These are phyloP conservation scores for Aethionema arabicum DNA, from an alignment of 345 rosid genomes.

Conservation along the genomic window DNA sequence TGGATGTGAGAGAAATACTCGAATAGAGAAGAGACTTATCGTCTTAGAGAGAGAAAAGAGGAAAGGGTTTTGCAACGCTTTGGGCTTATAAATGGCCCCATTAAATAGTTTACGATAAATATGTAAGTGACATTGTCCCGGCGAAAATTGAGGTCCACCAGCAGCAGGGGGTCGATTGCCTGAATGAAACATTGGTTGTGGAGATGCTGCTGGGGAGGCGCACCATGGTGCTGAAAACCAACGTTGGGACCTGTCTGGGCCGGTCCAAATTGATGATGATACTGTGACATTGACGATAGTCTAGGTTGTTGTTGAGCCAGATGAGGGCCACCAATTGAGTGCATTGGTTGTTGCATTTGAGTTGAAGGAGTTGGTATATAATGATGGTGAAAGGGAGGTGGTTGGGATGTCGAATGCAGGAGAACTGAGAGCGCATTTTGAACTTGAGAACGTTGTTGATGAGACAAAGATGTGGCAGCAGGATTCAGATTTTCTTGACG, in stretches of 20 bases:
- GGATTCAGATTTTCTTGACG: conserved; percentile 64
- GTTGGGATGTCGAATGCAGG: conserved; percentile 62
- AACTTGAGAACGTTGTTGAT: conserved; percentile 60
- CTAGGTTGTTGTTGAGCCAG: conserved; percentile 63
- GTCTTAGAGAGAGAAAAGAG: background rate
- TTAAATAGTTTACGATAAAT: too few relatives aligned
- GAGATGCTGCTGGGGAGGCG: conserved; percentile 76
- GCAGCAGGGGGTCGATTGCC: conserved; percentile 53
- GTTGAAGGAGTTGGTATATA: conserved; percentile 52
- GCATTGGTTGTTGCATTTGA: conserved; percentile 73
- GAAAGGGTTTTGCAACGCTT: conserved; percentile 7
- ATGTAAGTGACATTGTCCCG: conserved; percentile 71
- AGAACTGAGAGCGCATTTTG: conserved; percentile 48
- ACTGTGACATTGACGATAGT: conserved; percentile 44
- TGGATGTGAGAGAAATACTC: background rate
- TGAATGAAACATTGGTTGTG: conserved; percentile 71
- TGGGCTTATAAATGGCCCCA: conserved; percentile 25
- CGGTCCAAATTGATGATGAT: conserved; percentile 70
- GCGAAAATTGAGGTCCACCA: conserved; percentile 59
- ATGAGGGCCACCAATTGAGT: conserved; percentile 54
- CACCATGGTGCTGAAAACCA: conserved; percentile 67
- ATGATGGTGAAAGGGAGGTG: conserved; percentile 54
- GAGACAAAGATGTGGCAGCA: conserved; percentile 44
- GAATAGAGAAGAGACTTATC: background rate
- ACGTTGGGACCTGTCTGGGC: conserved; percentile 56